Evolutionary conservation across 1,139 yeast species (phyloP).

Genomic region (Geotrichum reessii): DNA sequence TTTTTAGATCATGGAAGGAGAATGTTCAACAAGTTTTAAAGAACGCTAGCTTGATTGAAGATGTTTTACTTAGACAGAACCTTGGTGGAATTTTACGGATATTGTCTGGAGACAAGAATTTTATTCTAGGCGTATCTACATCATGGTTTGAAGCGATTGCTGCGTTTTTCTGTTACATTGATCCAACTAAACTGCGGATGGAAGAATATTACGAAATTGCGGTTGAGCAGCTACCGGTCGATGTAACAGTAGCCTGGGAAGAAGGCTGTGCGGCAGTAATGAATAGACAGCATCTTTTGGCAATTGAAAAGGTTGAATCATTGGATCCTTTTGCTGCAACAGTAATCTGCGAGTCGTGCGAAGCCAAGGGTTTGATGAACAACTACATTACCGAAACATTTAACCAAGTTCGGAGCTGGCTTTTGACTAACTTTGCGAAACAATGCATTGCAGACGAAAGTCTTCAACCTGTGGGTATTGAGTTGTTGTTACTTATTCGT

Average conservation of each 20-base stretch:
- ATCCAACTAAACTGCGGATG: slow-evolving; percentile 46
- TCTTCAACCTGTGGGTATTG: slow-evolving; percentile 25
- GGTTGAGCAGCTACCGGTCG: slow-evolving; percentile 36
- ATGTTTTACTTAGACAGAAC: slow-evolving; percentile 16
- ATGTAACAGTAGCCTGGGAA: slow-evolving; percentile 50
- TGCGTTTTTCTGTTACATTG: slow-evolving; percentile 57
- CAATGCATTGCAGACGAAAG: slow-evolving; percentile 23
- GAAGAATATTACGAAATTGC: slow-evolving; percentile 41
- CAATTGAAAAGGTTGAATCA: slow-evolving; percentile 54
- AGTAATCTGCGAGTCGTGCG: slow-evolving; percentile 56
- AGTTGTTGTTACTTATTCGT: slow-evolving; percentile 23
- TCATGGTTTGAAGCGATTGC: slow-evolving; percentile 70
- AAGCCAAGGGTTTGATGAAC: slow-evolving; percentile 55
- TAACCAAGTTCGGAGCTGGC: slow-evolving; percentile 25
- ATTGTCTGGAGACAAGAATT: slow-evolving; percentile 48
- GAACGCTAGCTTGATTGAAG: slow-evolving; percentile 13
- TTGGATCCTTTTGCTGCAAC: slow-evolving; percentile 67
- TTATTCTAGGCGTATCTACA: slow-evolving; percentile 45
- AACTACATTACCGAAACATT: slow-evolving; percentile 35
- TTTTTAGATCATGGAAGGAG: slow-evolving; percentile 28
- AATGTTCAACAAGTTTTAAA: slow-evolving; percentile 20
- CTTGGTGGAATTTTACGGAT: slow-evolving; percentile 22
- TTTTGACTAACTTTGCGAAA: slow-evolving; percentile 27
- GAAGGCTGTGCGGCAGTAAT: slow-evolving; percentile 56
- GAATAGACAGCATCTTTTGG: slow-evolving; percentile 53